Evolutionary conservation across 108 stramenopile species (phyloP), one percentile per base, ranked within the genome.

Genomic region (Fragilaria radians): DNA sequence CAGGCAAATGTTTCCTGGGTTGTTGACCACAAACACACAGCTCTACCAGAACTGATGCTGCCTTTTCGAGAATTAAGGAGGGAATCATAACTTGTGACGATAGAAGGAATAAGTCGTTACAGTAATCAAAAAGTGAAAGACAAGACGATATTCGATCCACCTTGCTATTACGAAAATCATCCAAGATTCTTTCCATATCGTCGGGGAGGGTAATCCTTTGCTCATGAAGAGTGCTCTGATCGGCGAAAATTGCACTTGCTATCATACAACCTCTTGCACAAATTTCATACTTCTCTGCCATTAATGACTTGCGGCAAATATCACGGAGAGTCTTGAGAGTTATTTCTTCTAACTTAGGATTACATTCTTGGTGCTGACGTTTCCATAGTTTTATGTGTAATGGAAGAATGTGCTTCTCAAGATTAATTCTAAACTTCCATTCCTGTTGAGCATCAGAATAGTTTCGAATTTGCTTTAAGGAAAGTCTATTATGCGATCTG

Each of bases 211-310:
- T 11, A 1, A 0, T 31, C 34, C 3, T 30, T 4, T 31, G 48
- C 23, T 3, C 28, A 11, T 54, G 31, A 1, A 28, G 11, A 1
- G 25, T 24, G 24, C 7, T 3, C 23, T 21, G 27, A 32, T 55
- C 33, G 32, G 56, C 33, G 54, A 66, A 48, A 1, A 70, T 22
- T 1, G 60, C 60, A 49, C 75, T 70, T 23, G 50, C 62, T 25
- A 77, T 59, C 79, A 82, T 80, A 19, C 82, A 72, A 0, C 70
- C 48, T 45, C 85, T 66, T 11, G 81, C 77, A 57, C 63, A 66
- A 29, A 83, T 74, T 65, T 83, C 78, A 52, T 68, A 89, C 53
- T 3, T 54, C 53, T n/a, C 53, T 28, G 5, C n/a, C 24, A 42
- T 42, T 11, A 42, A 7, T 11, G 36, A 7, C 36, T 42, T 42